phyloP scores from a whole-genome alignment of 805 yeast species.

The Suhomyces vadensis region DNA sequence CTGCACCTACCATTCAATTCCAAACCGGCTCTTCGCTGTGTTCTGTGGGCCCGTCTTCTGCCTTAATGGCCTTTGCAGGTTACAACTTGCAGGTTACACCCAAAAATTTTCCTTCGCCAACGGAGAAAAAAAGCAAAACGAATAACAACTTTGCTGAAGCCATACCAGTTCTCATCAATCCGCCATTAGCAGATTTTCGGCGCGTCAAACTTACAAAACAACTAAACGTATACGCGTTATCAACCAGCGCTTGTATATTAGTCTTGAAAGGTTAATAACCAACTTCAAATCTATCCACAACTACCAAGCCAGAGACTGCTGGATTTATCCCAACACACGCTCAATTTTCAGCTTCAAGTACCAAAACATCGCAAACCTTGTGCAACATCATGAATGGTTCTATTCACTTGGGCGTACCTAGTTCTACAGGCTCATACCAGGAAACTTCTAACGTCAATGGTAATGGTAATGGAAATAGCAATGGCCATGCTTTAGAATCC shows the following conservation, averaged over 20 bases:
- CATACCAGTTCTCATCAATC: constrained; percentile 1
- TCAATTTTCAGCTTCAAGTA: background rate
- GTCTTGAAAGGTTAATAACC: background rate
- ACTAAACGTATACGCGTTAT: background rate
- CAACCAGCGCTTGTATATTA: constrained; percentile 1
- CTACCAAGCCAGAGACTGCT: background rate
- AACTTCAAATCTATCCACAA: background rate
- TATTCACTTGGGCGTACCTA: background rate
- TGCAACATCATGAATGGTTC: constrained; percentile 3
- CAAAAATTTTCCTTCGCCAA: constrained; percentile 7
- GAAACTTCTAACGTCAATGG: background rate
- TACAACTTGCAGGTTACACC: constrained; percentile 5
- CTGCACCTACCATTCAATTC: background rate
- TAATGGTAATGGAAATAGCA: background rate
- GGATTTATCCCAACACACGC: background rate
- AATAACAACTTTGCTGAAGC: constrained; percentile 5
- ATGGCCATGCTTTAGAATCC: constrained; percentile 2
- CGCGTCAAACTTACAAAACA: background rate
- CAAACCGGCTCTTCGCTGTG: background rate
- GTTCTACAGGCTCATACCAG: background rate
- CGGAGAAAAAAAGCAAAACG: constrained; percentile 3
- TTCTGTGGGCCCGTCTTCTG: background rate
- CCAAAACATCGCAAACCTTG: background rate
- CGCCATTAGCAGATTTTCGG: background rate
- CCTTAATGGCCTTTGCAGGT: constrained; percentile 4